Percentiles rank a stretch among this genome's conserved stretches.
Conservation (phyloP, 2,329 filamentous ascomycete genomes). For the Phyllosticta citribraziliensis region DNA sequence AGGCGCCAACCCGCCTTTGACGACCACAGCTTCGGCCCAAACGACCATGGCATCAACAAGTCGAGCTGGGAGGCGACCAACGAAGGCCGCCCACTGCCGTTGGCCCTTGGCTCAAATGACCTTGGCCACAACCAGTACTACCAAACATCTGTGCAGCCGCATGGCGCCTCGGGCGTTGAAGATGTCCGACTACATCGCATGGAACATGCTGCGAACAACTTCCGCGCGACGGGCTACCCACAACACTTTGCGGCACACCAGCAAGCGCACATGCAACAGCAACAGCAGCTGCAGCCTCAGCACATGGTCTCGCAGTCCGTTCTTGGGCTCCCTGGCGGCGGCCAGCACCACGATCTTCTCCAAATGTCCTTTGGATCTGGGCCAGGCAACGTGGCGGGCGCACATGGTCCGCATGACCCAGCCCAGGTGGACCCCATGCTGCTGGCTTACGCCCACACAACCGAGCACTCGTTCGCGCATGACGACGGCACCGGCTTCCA, state of each 20-base stretch:
- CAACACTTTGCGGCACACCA: neutral
- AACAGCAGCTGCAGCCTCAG: neutral
- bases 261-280: neutral
- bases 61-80: slow-evolving; percentile 45
- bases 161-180: slow-evolving; percentile 22
- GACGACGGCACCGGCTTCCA: neutral
- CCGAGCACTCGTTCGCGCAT: neutral
- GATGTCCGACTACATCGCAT: slow-evolving; percentile 35
- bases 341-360: slow-evolving; percentile 28
- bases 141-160: slow-evolving; percentile 38
- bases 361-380: slow-evolving; percentile 16
- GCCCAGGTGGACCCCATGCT: slow-evolving; percentile 33
- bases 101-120: slow-evolving; percentile 35
- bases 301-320: slow-evolving; percentile 18
- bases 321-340: slow-evolving; percentile 30
- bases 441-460: slow-evolving; percentile 18
- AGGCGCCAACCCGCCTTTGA: slow-evolving; percentile 14
- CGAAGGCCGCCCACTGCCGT: slow-evolving; percentile 39
- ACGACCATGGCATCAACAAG: slow-evolving; percentile 28
- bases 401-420: slow-evolving; percentile 17
- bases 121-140: slow-evolving; percentile 40
- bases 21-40: slow-evolving; percentile 20
- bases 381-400: neutral
- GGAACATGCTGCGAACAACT: slow-evolving; percentile 13
- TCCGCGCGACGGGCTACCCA: neutral